Base-by-base conservation (phyloP, 2,329 filamentous ascomycete genomes). In the Epichloe typhina region DNA sequence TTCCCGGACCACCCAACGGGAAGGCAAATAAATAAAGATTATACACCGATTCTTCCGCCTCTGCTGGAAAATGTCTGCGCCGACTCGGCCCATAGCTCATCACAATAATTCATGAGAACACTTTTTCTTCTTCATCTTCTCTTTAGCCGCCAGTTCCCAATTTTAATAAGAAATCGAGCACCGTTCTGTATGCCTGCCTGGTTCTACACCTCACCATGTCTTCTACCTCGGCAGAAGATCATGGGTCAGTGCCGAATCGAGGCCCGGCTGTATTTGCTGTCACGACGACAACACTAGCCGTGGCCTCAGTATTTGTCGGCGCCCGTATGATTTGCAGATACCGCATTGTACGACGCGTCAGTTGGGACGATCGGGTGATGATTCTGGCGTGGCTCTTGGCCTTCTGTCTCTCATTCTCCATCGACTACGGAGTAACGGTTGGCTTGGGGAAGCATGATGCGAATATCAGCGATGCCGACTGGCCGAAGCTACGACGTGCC, bases 351-450 rank as follows among this genome's bases (percentile, higher is more conserved):
- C 80, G 79, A 57, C 82, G 77, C 50, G 68, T 88, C 48, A 81
- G 76, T 50, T 78, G 79, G 71, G 88, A 95, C 67, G 90, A 95
- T 72, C 85, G 83, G 66, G 79, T 86, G 59, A 93, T 95, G 66
- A 66, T 88, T 11, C 57, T 86, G 40, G 88, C 89, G 50, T 95
- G 88, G 90, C 58, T 80, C 12, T 64, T 89, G 45, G 78, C 82
- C 39, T 78, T 86, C 56, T 84, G 80, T 37, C 69, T 88, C 39
- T 82, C 79, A 19, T 77, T 85, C 54, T 73, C 80, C 40, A 84
- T 88, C 55, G 78, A 79, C 61, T 75, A 78, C 55, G 83, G 80
- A 35, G 76, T 79, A 5, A 70, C 69, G 39, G 77, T 76, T 53
- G 86, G 86, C 3, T 71, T 89, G 7, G 86, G 86, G n/a, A 73